Evolutionary conservation across 2,329 filamentous ascomycete genomes (phyloP).

Genomic region (Talaromyces sp.): DNA sequence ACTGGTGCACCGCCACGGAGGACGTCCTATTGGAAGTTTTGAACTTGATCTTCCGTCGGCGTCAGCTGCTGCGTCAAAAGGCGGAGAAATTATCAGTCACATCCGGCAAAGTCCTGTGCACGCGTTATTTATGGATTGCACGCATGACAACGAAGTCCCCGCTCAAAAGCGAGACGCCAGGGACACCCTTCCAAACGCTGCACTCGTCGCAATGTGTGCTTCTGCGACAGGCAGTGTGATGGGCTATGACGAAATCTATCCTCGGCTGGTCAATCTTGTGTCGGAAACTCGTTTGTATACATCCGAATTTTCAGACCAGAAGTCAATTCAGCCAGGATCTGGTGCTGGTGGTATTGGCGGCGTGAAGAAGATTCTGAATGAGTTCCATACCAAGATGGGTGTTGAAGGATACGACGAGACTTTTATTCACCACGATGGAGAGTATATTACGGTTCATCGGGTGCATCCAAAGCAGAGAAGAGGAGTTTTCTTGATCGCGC

Average conservation of each 20-base stretch:
- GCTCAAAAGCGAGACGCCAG: conserved; percentile 91
- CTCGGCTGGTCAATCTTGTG: conserved; percentile 86
- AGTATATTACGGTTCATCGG: conserved; percentile 93
- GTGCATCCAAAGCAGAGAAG: conserved; percentile 89
- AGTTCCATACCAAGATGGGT: conserved; percentile 93
- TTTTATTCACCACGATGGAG: conserved; percentile 91
- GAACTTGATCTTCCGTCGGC: conserved; percentile 79
- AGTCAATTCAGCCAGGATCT: conserved; percentile 52
- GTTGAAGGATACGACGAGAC: conserved; percentile 92
- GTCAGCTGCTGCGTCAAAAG: conserved; percentile 38
- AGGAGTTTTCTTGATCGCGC: conserved; percentile 91
- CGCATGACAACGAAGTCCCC: conserved; percentile 94
- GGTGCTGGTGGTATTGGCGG: conserved; percentile 81
- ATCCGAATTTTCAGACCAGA: conserved; percentile 62
- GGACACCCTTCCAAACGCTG: conserved; percentile 90
- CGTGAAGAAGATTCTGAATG: conserved; percentile 87
- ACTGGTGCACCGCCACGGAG: conserved; percentile 87
- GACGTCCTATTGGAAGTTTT: conserved; percentile 92
- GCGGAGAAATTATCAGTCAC: conserved; percentile 63
- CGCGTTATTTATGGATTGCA: conserved; percentile 98
- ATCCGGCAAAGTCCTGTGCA: conserved; percentile 88
- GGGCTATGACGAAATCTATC: conserved; percentile 96
- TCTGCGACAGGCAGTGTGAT: conserved; percentile 94
- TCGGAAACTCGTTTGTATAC: conserved; percentile 80
- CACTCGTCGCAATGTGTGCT: conserved; percentile 91